Base-by-base conservation (phyloP, 2,329 filamentous ascomycete genomes). In the Geosmithia morbida region DNA sequence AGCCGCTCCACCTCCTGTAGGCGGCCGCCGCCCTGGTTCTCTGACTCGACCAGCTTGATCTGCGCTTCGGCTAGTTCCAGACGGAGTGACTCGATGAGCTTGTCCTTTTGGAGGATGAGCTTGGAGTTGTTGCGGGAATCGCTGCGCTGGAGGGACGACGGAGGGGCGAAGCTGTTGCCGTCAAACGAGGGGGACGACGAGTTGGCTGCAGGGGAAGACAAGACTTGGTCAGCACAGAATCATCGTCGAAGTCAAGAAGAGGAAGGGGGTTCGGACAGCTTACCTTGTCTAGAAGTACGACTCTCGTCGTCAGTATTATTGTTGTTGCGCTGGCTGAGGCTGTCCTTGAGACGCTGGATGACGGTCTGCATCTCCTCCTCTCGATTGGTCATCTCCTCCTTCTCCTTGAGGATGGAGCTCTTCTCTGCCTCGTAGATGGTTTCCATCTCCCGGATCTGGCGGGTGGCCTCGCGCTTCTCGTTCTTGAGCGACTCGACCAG, bases 61-160 rank as follows among this genome's bases (percentile, higher is more conserved):
- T 97, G 89, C 19, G 87, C 83, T 64, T 97, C 92, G 42, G 92
- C 90, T 45, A 98, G 75, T 62, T 98, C 92, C 22, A 97, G 76
- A 48, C 90, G 79, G 51, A 98, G 72, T 11, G 85, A 87, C 62
- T 97, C 90, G 56, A 98, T 97, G 50, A 96, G 72, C 66, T 94
- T 92, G 66, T 98, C 92, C 64, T 97, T 98, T 63, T 97, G 89
- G 55, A 94, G 74, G 46, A 97, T 76, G 46, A 95, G 72, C 63
- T 90, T 94, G 14, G 88, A 94, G 64, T 85, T 90, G 62, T 86
- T 94, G 52, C 85, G 78, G 33, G 88, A 94, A 57, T 94, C 86
- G 71, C 87, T 94, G 53, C 87, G 83, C 56, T 90, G 81, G 47
- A 94, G 66, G 3, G 87, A 87, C 16, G 84, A 84, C 1, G 87